Percentiles rank a stretch among this genome's conserved stretches.
phyloP scores from a whole-genome alignment of 1,284 basidiomycete species.

The Sporisorium scitamineum region DNA sequence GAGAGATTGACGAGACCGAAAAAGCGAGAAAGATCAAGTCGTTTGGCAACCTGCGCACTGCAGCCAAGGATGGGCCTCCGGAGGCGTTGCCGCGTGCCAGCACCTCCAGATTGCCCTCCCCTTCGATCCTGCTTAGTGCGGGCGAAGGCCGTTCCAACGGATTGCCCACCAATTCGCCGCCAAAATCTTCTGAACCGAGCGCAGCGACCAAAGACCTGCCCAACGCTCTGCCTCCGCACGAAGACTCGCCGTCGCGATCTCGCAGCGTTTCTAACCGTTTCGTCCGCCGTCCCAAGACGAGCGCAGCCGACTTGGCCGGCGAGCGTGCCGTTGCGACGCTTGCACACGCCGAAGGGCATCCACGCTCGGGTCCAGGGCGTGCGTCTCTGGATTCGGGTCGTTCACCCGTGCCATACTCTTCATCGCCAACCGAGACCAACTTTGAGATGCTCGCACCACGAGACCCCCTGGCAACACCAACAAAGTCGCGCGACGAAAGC shows the following conservation, averaged over 20 bases:
- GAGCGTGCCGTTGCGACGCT: constrained; percentile 9
- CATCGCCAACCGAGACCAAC: constrained; percentile 21
- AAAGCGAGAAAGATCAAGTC: constrained; percentile 46
- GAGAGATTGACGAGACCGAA: constrained; percentile 18
- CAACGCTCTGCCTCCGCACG: neutral
- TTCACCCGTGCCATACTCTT: constrained; percentile 11
- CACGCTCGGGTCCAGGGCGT: constrained; percentile 12
- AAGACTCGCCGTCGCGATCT: constrained; percentile 9
- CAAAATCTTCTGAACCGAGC: neutral
- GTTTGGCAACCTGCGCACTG: constrained; percentile 31
- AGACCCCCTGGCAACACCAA: constrained; percentile 9
- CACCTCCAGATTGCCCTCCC: constrained; percentile 27
- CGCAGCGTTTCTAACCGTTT: constrained; percentile 21
- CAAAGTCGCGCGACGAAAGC: neutral
- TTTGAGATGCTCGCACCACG: constrained; percentile 26
- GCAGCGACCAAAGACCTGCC: neutral
- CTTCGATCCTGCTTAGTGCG: constrained; percentile 2
- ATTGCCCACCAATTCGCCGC: neutral
- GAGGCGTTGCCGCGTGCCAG: constrained; percentile 38
- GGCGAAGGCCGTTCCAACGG: constrained; percentile 1
- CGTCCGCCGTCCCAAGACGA: constrained; percentile 39
- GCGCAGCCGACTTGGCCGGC: constrained; percentile 22
- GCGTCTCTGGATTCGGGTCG: constrained; percentile 31
- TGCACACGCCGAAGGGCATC: neutral
- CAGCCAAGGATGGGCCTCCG: constrained; percentile 1